Conservation (phyloP, 2,329 filamentous ascomycete genomes). For the Elsinoe perseae region DNA sequence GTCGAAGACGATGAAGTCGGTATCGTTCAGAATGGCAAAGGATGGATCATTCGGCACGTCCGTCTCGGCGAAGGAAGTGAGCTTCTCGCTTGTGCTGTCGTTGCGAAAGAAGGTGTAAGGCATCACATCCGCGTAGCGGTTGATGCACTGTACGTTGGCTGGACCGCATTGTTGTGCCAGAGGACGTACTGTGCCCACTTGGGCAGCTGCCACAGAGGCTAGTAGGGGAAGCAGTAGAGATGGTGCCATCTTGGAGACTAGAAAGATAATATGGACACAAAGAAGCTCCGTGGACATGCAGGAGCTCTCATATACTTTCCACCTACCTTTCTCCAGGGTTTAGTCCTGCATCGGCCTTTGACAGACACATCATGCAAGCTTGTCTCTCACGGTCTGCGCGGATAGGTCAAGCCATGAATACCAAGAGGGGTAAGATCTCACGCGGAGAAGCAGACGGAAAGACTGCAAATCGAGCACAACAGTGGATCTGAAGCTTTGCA, state of each 20-base stretch:
- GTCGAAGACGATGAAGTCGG: constrained; percentile 33
- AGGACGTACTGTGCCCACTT: constrained; percentile 7
- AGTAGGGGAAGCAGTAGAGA: neutral
- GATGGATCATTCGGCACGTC: constrained; percentile 27
- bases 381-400: neutral
- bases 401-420: neutral
- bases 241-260: neutral
- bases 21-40: constrained; percentile 23
- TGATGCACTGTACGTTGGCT: constrained; percentile 31
- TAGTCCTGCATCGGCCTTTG: constrained; percentile 4
- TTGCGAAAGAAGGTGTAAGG: constrained; percentile 36
- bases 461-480: neutral
- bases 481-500: constrained; percentile 11
- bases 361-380: neutral
- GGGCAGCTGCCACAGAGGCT: constrained; percentile 1
- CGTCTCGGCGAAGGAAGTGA: constrained; percentile 35
- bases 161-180: constrained; percentile 16
- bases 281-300: neutral
- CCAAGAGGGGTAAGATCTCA: constrained; percentile 9
- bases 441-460: neutral
- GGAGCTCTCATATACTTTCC: neutral
- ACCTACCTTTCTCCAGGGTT: neutral
- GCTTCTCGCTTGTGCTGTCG: constrained; percentile 28
- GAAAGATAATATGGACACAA: neutral
- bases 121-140: constrained; percentile 31